These are phyloP conservation scores for Ophiostoma montium DNA, from an alignment of 2,329 filamentous ascomycete species.

Conservation along the genomic window DNA sequence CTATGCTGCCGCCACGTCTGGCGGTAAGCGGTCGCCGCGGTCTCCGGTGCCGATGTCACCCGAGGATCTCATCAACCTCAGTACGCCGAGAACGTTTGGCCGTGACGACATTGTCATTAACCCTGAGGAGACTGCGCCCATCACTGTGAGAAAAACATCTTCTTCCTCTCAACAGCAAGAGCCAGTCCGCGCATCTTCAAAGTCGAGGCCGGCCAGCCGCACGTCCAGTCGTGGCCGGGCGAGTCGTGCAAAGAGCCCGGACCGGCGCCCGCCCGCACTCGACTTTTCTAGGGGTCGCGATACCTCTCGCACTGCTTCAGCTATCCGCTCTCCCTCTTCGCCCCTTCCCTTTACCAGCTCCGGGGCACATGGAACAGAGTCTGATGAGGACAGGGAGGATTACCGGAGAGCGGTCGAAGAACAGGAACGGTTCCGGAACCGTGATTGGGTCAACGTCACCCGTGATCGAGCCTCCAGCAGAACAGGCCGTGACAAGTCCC, in stretches of 20 bases:
- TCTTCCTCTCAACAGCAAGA: constrained; percentile 7
- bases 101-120: constrained; percentile 11
- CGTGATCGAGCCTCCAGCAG: constrained; percentile 34
- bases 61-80: constrained; percentile 59
- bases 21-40: constrained; percentile 65
- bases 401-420: constrained; percentile 37
- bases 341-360: constrained; percentile 61
- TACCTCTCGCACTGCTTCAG: constrained; percentile 42
- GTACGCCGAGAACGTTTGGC: constrained; percentile 27
- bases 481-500: constrained; percentile 14
- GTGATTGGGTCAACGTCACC: constrained; percentile 23
- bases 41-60: constrained; percentile 92
- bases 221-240: constrained; percentile 32
- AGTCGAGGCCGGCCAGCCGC: constrained; percentile 27
- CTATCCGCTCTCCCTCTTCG: constrained; percentile 60
- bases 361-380: constrained; percentile 36
- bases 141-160: constrained; percentile 4
- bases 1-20: constrained; percentile 47
- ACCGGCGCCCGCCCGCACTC: constrained; percentile 28
- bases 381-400: constrained; percentile 50
- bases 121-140: not conserved
- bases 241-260: constrained; percentile 30
- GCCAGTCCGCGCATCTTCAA: constrained; percentile 20
- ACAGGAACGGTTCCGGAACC: constrained; percentile 40
- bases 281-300: constrained; percentile 47